Percentiles rank a stretch among this genome's conserved stretches.
Conservation (phyloP, 2,329 filamentous ascomycete species). For the Exophiala calicioides region DNA sequence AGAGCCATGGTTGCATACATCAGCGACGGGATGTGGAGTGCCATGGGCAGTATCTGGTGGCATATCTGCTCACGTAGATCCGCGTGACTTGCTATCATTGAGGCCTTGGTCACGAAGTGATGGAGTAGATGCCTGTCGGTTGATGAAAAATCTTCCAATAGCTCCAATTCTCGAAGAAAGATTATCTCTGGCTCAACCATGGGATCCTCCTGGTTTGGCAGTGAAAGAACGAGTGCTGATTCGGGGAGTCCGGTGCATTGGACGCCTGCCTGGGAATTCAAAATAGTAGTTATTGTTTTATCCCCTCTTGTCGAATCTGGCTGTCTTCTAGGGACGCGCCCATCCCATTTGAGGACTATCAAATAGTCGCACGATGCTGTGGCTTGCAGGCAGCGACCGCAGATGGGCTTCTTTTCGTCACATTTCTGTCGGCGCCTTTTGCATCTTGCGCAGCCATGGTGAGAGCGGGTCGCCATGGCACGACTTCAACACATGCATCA, state of each 20-base stretch:
- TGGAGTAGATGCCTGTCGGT: slow-evolving; percentile 4
- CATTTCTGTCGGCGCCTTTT: slow-evolving; percentile 48
- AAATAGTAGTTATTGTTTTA: slow-evolving; percentile 6
- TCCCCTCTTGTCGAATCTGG: slow-evolving; percentile 13
- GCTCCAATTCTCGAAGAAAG: too few relatives aligned
- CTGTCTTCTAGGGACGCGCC: too few relatives aligned
- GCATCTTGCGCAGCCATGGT: slow-evolving; percentile 47
- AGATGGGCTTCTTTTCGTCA: slow-evolving; percentile 43
- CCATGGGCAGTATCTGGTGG: slow-evolving; percentile 47
- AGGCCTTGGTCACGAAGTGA: slow-evolving; percentile 14
- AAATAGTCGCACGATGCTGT: slow-evolving; percentile 2
- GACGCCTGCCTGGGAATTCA: slow-evolving; percentile 1
- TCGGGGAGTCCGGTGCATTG: slow-evolving; percentile 9
- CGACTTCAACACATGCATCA: too few relatives aligned
- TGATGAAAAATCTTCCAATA: slow-evolving; percentile 11
- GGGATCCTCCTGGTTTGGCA: background rate
- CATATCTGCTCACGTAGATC: slow-evolving; percentile 37
- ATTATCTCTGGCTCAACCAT: background rate
- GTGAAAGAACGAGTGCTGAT: too few relatives aligned
- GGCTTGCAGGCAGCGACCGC: slow-evolving; percentile 39
- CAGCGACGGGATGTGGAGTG: slow-evolving; percentile 44
- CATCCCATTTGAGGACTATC: too few relatives aligned
- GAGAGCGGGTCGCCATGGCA: too few relatives aligned
- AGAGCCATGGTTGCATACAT: slow-evolving; percentile 47
- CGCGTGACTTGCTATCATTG: slow-evolving; percentile 9